phyloP scores from a whole-genome alignment of 805 yeast genomes.

The Ogataea parapolymorpha region DNA sequence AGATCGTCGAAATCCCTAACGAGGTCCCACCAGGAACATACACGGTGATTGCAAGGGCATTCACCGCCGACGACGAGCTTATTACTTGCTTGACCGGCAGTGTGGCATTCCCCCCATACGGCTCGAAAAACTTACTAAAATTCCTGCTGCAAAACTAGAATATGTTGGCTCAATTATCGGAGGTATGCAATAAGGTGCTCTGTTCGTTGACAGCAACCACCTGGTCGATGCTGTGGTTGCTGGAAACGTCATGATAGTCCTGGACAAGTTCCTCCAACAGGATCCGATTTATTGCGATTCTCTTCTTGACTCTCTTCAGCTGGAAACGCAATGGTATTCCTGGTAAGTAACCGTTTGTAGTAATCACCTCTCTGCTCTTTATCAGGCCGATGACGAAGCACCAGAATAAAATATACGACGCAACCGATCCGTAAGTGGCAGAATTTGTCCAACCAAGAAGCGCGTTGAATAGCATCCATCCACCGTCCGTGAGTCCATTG shows the following conservation, averaged over 20 bases:
- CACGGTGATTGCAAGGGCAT: conserved; percentile 84
- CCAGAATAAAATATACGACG: conserved; percentile 76
- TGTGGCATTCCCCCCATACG: conserved; percentile 48
- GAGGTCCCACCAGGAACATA: conserved; percentile 97
- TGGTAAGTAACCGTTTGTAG: conserved; percentile 57
- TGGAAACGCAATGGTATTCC: conserved; percentile 62
- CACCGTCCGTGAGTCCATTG: conserved; percentile 87
- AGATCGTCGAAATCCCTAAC: conserved; percentile 77
- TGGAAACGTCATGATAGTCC: conserved; percentile 24
- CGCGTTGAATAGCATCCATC: conserved; percentile 89
- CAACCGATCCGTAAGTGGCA: conserved; percentile 86
- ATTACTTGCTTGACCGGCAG: conserved; percentile 82
- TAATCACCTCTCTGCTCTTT: conserved; percentile 44
- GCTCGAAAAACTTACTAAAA: not conserved
- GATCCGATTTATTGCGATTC: conserved; percentile 26
- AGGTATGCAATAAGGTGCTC: conserved; percentile 8
- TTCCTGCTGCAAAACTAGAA: not conserved
- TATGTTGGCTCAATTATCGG: conserved; percentile 1
- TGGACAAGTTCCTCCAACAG: conserved; percentile 23
- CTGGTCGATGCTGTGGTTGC: conserved; percentile 15
- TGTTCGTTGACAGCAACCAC: conserved; percentile 5
- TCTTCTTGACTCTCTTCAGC: conserved; percentile 47
- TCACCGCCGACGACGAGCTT: conserved; percentile 74
- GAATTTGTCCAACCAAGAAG: conserved; percentile 92
- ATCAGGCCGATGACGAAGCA: conserved; percentile 43